Evolutionary conservation across 768 basidiomycete species (phyloP).

Genomic region (Panaeolus cyanescens): DNA sequence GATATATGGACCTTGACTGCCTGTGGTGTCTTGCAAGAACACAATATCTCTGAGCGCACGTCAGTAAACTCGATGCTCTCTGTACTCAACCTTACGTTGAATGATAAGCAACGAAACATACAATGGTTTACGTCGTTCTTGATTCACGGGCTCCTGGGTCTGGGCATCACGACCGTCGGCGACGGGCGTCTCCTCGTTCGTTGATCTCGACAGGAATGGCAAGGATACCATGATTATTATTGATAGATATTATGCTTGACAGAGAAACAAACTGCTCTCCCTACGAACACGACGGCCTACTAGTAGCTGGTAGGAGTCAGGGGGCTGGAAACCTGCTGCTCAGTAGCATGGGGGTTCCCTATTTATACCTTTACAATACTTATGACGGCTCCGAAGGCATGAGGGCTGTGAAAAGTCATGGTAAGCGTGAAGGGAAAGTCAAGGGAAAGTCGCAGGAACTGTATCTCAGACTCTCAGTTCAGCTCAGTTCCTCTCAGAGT

Average conservation of each 20-base stretch:
- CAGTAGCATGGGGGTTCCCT: not conserved
- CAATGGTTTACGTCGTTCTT: not conserved
- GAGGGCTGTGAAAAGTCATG: not conserved
- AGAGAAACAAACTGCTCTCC: not conserved
- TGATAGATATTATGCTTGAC: not conserved
- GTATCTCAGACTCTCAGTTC: no score
- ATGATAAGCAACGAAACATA: not conserved
- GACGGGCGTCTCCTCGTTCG: not conserved
- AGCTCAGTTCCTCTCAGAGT: no score
- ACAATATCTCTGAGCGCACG: slow-evolving; percentile 37
- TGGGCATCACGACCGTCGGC: not conserved
- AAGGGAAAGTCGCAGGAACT: not conserved
- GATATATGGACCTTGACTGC: slow-evolving; percentile 43
- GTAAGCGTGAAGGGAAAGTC: no score
- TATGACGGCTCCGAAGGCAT: not conserved
- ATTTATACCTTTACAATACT: not conserved
- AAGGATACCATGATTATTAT: not conserved
- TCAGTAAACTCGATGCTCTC: no score
- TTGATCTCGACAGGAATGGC: not conserved
- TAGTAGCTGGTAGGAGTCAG: not conserved
- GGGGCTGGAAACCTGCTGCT: no score
- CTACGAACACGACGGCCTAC: not conserved
- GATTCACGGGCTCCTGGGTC: not conserved
- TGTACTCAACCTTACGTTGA: no score
- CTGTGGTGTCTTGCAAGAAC: slow-evolving; percentile 55